Evolutionary conservation across 2,329 filamentous ascomycete genomes (phyloP), one percentile per base, ranked within the genome.

Genomic region (Didymosphaeria variabile): DNA sequence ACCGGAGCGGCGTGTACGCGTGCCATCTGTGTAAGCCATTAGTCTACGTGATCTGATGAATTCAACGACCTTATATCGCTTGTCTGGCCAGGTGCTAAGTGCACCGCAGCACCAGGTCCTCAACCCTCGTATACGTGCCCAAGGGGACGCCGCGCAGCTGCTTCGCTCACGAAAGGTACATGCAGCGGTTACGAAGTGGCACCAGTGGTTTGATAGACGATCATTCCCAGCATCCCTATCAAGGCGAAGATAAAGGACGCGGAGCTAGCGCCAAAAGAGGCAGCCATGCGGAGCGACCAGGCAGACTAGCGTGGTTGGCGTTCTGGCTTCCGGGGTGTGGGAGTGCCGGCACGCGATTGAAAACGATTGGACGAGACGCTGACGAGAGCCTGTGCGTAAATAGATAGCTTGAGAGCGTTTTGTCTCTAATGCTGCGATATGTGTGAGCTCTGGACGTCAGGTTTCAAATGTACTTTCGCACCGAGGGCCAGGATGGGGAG

Each of bases 281-380:
- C 38, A 51, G 49, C 4, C 13, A 21, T 40, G 21, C 46, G 19
- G 36, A 42, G 45, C 26, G 36, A n/a, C 49, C 13, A 26, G 13
- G 46, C 46, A 47, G 32, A 23, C 21, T 57, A 57, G 55, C 46
- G 55, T 45, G n/a, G 42, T 46, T 55, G 53, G 52, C 15, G 44
- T 31, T 34, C 31, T 38, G n/a, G 42, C 26, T 23, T 55, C 31
- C 42, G 29, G 53, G 40, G 29, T 36, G 15, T 15, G 2, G 23
- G 38, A 34, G 12, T n/a, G 19, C 13, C 26, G 6, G 23, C 19
- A 34, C 10, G 52, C 31, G 31, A n/a, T 17, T 55, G 17, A 19
- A 31, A 6, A 26, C 13, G 23, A 5, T 19, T 6, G 15, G 5
- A 44, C 9, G 21, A 36, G 6, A 17, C 6, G 32, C 32, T 15